Conservation (phyloP, 345 rosid species). For the Citrus cavaleriei region DNA sequence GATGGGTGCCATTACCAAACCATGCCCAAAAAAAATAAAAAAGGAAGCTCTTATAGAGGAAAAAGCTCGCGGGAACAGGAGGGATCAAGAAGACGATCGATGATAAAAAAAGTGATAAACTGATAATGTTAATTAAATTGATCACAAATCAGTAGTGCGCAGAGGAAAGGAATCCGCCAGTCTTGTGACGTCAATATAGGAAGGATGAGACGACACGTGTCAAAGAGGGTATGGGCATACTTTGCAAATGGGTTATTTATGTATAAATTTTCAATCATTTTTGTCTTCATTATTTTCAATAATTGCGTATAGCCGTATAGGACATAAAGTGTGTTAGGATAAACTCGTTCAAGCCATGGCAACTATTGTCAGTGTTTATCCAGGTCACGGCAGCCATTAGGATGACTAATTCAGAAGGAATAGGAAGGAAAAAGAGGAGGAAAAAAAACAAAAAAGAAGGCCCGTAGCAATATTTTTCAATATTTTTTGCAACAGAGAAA, state of each 20-base stretch:
- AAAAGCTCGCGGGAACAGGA: no score
- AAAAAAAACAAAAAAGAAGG: no score
- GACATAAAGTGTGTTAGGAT: neutral
- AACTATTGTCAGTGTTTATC: neutral
- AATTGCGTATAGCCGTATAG: neutral
- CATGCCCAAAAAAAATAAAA: neutral
- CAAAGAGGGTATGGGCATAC: slow-evolving; percentile 10
- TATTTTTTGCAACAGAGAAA: no score
- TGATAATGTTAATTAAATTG: neutral
- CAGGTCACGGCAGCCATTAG: neutral
- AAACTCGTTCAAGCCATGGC: neutral
- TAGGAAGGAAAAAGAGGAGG: no score
- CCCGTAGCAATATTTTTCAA: no score
- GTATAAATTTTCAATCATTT: neutral
- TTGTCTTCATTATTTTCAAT: neutral
- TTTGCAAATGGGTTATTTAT: neutral
- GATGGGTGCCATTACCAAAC: neutral
- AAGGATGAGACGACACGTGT: neutral
- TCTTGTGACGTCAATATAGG: neutral
- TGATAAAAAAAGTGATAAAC: no score
- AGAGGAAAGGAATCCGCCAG: neutral
- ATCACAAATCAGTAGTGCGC: neutral
- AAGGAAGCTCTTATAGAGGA: neutral
- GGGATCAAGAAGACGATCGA: neutral
- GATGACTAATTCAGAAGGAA: no score